Base-by-base conservation (phyloP, 331 rosid species). In the Acacia concinna region DNA sequence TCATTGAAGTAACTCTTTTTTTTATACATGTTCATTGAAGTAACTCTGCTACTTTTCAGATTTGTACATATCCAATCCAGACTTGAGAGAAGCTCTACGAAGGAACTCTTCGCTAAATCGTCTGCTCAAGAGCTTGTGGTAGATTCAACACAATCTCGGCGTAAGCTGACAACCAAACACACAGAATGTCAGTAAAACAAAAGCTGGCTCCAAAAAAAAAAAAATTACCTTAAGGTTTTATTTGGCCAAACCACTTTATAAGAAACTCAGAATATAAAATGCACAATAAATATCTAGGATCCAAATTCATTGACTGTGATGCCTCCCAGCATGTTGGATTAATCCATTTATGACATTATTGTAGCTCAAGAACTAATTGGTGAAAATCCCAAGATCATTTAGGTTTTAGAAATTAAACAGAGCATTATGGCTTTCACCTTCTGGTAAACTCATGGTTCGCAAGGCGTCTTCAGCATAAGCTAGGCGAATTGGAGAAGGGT, bases 381-480 rank as follows among this genome's bases (percentile, higher is more conserved):
- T 5, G 38, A 12, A 28, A 28, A 49, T 31, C 27, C 20, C 8
- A 35, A 32, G 15, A 32, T 34, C 5, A 20, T 71, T 56, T 5
- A 54, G 64, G 47, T 74, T 25, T 74, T 47, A 67, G 21, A 79
- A 86, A 60, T 43, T 71, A 74, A 43, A 76, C 34, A 31, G 75
- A 72, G 62, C 49, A 41, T 74, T 59, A 51, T 12, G 65, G 46
- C 56, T 38, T 75, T 82, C 78, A 91, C 99, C 99, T 93, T 88
- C 97, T 2, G 92, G 97, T 77, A 90, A 83, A 88, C 99, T 96
- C 95, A 81, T 86, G 71, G 86, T 87, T 83, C 89, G 89, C 59
- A 96, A 85, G 81, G 99, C 97, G 66, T 91, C 97, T 84, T 96
- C 99, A 8, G 98, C 99, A 66, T 93, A 93, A 30, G 90, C 73